phyloP scores from a whole-genome alignment of 176 grass and related monocot species.

The Thinopyrum elongatum region DNA sequence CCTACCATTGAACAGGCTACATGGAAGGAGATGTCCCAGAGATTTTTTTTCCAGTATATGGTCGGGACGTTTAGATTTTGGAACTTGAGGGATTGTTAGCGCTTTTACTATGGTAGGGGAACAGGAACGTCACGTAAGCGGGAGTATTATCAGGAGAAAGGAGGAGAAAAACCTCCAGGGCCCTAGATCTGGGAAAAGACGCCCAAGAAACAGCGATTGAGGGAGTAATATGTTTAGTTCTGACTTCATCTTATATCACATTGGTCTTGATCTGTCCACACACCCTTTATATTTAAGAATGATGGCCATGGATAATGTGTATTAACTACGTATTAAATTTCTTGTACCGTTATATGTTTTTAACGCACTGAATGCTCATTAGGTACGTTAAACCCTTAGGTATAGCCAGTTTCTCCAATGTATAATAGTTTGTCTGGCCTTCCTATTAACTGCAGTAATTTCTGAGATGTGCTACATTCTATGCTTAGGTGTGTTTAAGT shows the following conservation, averaged over 20 bases:
- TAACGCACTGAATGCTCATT: neutral
- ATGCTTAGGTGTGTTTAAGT: neutral
- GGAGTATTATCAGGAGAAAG: neutral
- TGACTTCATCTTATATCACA: constrained; percentile 7
- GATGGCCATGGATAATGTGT: neutral
- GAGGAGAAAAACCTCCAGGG: neutral
- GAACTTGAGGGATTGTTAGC: neutral
- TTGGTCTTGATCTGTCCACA: constrained; percentile 12
- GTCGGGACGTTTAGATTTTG: neutral
- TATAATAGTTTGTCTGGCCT: neutral
- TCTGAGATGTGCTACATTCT: neutral
- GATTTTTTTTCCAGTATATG: neutral
- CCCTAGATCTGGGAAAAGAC: neutral
- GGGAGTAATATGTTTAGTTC: neutral
- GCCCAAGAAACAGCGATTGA: neutral
- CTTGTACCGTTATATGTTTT: neutral
- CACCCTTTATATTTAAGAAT: constrained; percentile 9
- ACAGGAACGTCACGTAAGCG: neutral
- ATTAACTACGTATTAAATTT: neutral
- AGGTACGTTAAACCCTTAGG: neutral
- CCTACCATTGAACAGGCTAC: neutral
- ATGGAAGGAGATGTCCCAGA: neutral
- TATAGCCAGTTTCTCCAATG: neutral
- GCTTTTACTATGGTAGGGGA: neutral
- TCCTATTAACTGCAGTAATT: neutral